Percentiles rank a stretch among this genome's conserved stretches.
Evolutionary conservation across 352 stramenopile species (phyloP).

Genomic region (Globisporangium okanoganense): DNA sequence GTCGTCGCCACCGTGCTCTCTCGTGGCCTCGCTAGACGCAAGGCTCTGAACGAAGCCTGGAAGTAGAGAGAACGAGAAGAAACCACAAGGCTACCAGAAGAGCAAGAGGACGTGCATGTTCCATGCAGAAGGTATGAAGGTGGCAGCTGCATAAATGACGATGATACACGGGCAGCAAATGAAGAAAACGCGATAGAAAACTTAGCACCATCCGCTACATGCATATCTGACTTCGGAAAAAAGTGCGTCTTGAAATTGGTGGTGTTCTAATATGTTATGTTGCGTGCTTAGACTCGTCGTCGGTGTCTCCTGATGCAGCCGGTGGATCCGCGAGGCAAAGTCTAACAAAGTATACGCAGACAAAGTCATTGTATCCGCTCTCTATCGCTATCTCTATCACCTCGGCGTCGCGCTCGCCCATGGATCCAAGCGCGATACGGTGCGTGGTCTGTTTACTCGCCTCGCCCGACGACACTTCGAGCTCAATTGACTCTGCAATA

Average conservation of each 20-base stretch:
- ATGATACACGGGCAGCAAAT: conserved; percentile 10
- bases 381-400: conserved; percentile 68
- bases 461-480: conserved; percentile 35
- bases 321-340: conserved; percentile 19
- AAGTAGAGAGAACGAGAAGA: conserved; percentile 42
- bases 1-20: conserved; percentile 69
- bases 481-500: conserved; percentile 10
- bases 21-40: conserved; percentile 61
- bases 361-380: conserved; percentile 65
- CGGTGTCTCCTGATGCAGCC: conserved; percentile 12
- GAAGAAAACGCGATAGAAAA: conserved; percentile 2
- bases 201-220: neutral
- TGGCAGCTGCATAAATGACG: conserved; percentile 9
- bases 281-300: conserved; percentile 5
- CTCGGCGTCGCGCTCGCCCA: conserved; percentile 21
- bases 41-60: conserved; percentile 79
- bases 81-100: neutral
- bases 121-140: neutral
- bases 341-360: conserved; percentile 57
- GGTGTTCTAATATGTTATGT: conserved; percentile 6
- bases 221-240: neutral
- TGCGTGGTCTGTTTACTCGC: conserved; percentile 53
- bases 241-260: neutral
- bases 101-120: conserved; percentile 7
- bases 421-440: conserved; percentile 28